A percentile compares a stretch with the other conserved stretches of the same genome.
Evolutionary conservation across 106 monocot genomes (phyloP).

Genomic region (Triglochin maritima): DNA sequence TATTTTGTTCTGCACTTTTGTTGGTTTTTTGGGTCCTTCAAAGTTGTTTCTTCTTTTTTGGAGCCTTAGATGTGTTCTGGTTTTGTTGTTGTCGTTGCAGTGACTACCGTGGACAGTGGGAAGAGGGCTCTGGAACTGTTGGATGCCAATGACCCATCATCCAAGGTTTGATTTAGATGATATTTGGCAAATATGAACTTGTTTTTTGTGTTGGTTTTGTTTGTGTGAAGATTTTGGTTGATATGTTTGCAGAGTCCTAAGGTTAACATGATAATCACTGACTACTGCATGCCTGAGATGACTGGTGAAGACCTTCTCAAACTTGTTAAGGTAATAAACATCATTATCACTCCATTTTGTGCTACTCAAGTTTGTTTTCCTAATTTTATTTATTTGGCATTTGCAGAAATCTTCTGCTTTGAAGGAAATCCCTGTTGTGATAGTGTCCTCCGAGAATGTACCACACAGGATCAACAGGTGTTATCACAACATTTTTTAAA

Average conservation of each 20-base stretch:
- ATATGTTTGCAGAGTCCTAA: constrained; percentile 30
- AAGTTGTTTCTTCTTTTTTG: neutral
- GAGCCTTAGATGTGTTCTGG: neutral
- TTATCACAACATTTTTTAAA: neutral
- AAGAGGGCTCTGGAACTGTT: constrained; percentile 48
- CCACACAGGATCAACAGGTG: constrained; percentile 52
- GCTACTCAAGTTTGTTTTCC: neutral
- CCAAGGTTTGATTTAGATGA: neutral
- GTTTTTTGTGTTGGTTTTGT: too few relatives aligned
- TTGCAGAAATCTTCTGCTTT: constrained; percentile 50
- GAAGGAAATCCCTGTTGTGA: constrained; percentile 64
- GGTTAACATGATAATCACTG: constrained; percentile 76
- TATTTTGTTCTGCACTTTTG: neutral
- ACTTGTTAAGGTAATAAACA: constrained; percentile 36
- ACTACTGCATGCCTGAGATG: constrained; percentile 88
- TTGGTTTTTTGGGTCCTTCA: neutral
- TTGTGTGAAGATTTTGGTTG: too few relatives aligned
- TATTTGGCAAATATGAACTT: too few relatives aligned
- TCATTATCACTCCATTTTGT: neutral
- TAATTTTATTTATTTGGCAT: neutral
- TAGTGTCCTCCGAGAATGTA: constrained; percentile 75
- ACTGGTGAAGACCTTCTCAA: constrained; percentile 71
- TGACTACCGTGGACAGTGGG: constrained; percentile 33
- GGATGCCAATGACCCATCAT: neutral
- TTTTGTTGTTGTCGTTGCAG: constrained; percentile 14